These are phyloP conservation scores for Jaltomata sinuosa DNA, from an alignment of 257 asterid genomes.

Conservation along the genomic window DNA sequence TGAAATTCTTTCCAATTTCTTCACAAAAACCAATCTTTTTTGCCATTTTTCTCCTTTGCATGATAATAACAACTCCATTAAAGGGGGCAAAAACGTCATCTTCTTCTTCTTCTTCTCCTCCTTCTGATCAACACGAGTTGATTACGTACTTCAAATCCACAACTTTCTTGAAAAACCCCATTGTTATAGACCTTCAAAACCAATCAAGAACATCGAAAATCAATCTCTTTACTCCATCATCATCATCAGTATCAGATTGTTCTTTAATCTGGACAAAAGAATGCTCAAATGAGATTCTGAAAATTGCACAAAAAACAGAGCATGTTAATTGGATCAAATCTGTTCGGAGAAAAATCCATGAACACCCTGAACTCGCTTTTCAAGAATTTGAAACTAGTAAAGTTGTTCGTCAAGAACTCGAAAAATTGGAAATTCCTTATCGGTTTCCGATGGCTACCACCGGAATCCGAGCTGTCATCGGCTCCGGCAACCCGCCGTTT, in stretches of 20 bases:
- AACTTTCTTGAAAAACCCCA: neutral
- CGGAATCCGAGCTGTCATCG: conserved; percentile 71
- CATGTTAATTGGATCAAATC: conserved; percentile 52
- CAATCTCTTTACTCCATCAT: neutral
- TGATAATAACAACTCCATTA: neutral
- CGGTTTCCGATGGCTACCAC: conserved; percentile 61
- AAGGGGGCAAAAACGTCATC: neutral
- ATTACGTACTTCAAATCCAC: neutral
- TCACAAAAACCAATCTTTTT: neutral
- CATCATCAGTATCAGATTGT: conserved; percentile 9
- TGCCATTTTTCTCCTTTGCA: neutral
- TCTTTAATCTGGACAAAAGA: conserved; percentile 33
- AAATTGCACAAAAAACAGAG: conserved; percentile 28
- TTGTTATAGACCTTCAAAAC: neutral
- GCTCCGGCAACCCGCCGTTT: conserved; percentile 73
- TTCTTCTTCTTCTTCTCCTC: neutral
- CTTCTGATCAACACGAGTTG: neutral
- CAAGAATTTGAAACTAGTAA: conserved; percentile 68
- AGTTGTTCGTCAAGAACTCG: conserved; percentile 57
- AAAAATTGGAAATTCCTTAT: conserved; percentile 41
- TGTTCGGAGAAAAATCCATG: conserved; percentile 57
- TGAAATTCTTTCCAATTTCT: neutral
- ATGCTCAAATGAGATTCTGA: conserved; percentile 42
- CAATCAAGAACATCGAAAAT: neutral
- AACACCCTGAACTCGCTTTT: conserved; percentile 82